Percentiles rank a stretch among this genome's conserved stretches.
These are phyloP conservation scores for Solanum virginianum DNA, from an alignment of 257 asterid species.

Conservation along the genomic window DNA sequence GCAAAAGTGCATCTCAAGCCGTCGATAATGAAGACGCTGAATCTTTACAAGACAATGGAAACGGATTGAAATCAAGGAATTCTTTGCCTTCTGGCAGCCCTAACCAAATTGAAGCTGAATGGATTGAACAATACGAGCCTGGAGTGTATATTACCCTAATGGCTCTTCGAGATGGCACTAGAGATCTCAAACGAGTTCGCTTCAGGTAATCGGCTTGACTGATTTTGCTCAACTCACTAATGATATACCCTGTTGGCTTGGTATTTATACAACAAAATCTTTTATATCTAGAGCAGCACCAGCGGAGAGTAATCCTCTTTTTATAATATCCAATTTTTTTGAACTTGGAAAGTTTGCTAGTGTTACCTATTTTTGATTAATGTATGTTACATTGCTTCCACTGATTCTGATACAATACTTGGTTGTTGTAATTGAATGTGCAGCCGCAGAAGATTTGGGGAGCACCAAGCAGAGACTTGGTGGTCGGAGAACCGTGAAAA, in stretches of 20 bases:
- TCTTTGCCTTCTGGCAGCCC: conserved; percentile 31
- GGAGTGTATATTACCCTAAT: conserved; percentile 90
- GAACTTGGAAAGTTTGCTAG: not conserved
- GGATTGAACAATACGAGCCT: conserved; percentile 88
- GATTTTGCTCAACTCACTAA: not conserved
- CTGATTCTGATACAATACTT: not conserved
- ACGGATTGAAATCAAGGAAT: conserved; percentile 39
- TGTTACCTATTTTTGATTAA: not conserved
- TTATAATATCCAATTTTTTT: not conserved
- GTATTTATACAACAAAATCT: not conserved
- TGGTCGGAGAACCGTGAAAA: conserved; percentile 98
- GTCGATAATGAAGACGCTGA: conserved; percentile 25
- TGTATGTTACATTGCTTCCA: not conserved
- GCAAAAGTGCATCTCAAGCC: conserved; percentile 34
- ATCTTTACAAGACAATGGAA: conserved; percentile 28
- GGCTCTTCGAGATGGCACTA: conserved; percentile 82
- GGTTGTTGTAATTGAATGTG: not conserved
- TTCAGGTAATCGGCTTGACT: conserved; percentile 51
- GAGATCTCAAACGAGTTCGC: conserved; percentile 96
- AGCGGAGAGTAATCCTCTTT: not conserved
- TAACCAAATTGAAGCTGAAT: conserved; percentile 71
- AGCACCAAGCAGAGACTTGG: conserved; percentile 98
- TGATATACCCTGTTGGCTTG: not conserved
- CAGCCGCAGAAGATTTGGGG: conserved; percentile 95
- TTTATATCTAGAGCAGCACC: not conserved